These are phyloP conservation scores for Aaosphaeria pasadenensis DNA, from an alignment of 2,329 filamentous ascomycete genomes.

Conservation along the genomic window DNA sequence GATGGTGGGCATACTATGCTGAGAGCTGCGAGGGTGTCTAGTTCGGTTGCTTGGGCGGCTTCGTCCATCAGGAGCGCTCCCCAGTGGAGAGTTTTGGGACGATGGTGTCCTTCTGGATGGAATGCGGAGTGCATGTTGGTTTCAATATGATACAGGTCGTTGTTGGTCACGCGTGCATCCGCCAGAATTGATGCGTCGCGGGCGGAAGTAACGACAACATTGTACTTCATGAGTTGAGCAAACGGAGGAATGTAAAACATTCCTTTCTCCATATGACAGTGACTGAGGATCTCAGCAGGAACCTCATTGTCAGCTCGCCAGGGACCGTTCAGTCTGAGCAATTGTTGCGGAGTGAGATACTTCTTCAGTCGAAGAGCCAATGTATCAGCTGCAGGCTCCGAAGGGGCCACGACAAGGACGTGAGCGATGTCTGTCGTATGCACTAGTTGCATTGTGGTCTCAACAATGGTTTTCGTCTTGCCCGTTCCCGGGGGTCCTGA, in stretches of 20 bases:
- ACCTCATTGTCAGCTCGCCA: constrained; percentile 43
- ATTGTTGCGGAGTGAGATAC: constrained; percentile 34
- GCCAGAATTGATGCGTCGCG: constrained; percentile 42
- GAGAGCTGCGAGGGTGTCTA: constrained; percentile 41
- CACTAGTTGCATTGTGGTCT: constrained; percentile 38
- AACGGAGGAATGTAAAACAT: constrained; percentile 43
- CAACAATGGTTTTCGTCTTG: constrained; percentile 52
- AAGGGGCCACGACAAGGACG: constrained; percentile 45
- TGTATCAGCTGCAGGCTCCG: constrained; percentile 47
- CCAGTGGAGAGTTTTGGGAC: constrained; percentile 36
- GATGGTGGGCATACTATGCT: constrained; percentile 38
- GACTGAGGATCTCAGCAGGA: constrained; percentile 35
- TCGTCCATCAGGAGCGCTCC: constrained; percentile 45
- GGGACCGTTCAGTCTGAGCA: constrained; percentile 43
- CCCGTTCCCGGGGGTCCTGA: constrained; percentile 52
- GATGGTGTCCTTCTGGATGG: constrained; percentile 17
- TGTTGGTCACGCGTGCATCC: constrained; percentile 42
- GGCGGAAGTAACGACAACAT: constrained; percentile 44
- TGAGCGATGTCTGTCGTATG: constrained; percentile 22
- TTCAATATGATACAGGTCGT: constrained; percentile 38
- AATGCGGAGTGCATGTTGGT: constrained; percentile 28
- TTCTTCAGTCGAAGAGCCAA: constrained; percentile 38
- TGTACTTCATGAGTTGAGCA: constrained; percentile 37
- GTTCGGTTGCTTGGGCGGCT: constrained; percentile 46
- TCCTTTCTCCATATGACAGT: constrained; percentile 39